Evolutionary conservation across 805 yeast species (phyloP).

Genomic region (Candida parachauliodes): DNA sequence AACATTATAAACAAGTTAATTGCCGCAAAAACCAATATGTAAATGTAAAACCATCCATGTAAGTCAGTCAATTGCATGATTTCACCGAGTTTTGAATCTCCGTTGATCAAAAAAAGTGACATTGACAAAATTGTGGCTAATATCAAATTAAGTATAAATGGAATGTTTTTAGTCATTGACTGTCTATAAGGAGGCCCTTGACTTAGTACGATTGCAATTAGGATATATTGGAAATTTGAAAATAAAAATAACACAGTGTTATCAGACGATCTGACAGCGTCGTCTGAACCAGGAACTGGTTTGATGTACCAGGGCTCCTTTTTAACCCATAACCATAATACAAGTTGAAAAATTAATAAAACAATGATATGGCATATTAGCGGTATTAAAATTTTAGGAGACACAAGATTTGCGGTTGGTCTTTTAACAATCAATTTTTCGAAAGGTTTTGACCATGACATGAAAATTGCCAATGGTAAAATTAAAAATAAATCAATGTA

Average conservation of each 20-base stretch:
- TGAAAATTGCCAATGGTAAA: conserved; percentile 90
- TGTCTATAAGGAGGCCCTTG: conserved; percentile 93
- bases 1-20: conserved; percentile 49
- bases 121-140: conserved; percentile 49
- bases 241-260: conserved; percentile 80
- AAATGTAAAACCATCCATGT: conserved; percentile 45
- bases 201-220: conserved; percentile 78
- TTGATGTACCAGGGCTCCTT: conserved; percentile 68
- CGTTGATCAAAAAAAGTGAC: conserved; percentile 50
- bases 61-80: conserved; percentile 74
- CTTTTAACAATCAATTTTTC: conserved; percentile 58
- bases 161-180: conserved; percentile 60
- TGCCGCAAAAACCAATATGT: conserved; percentile 45
- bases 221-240: conserved; percentile 85
- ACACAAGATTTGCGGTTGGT: conserved; percentile 91
- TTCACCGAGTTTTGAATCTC: conserved; percentile 53
- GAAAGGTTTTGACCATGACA: conserved; percentile 95
- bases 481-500: conserved; percentile 90
- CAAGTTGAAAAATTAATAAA: conserved; percentile 60
- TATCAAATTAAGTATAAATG: conserved; percentile 64
- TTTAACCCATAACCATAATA: conserved; percentile 61
- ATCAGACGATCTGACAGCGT: conserved; percentile 80
- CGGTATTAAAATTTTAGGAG: conserved; percentile 83
- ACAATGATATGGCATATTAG: conserved; percentile 73
- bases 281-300: conserved; percentile 75